Base-by-base conservation (phyloP, 805 yeast species). In the Yamadazyma tumulicola region DNA sequence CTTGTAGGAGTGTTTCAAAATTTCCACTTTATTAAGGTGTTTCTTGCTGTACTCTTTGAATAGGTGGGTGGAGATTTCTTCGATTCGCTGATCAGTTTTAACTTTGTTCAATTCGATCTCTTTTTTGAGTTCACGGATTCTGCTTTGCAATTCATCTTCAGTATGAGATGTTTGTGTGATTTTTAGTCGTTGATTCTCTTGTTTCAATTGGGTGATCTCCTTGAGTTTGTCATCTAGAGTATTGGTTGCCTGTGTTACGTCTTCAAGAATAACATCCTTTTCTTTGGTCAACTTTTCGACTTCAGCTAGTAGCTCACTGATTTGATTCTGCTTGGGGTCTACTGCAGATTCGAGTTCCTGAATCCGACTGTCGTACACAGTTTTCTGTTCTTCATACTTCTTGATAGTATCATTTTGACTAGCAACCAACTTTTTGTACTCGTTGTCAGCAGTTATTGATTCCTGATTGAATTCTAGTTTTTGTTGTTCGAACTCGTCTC, bases 31-130 rank as follows among this genome's bases (percentile, higher is more conserved):
- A 34, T 75, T 73, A 42, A 80, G 85, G 50, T 85, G 94, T 51
- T 85, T 85, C 32, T 81, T 77, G 2, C 86, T 75, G 50, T 85
- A 85, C 51, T 81, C 88, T 24, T 74, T 67, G 49, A 84, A 84
- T 8, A 85, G 61, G 46, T 80, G 85, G 39, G 77, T 80, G 0
- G 89, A 85, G 30, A 84, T 58, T 42, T 76, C 73, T 42, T 78
- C 77, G 24, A 81, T 57, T 48, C 75, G 72, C 38, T 65, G 66
- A 41, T 77, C 79, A 3, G 76, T 62, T 13, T 72, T 75, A 18
- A 55, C 54, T 36, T 78, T 80, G 19, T 69, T 66, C 2, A 56
- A 52, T 6, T 39, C 43, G 10, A 13, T 15, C 12, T 6, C 17
- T 24, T 24, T 24, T 24, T 24, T 16, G 27, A 13, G 29, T 59